Evolutionary conservation across 73 alveolate genomes (phyloP).

Genomic region (Paramecium tetraurelia): DNA sequence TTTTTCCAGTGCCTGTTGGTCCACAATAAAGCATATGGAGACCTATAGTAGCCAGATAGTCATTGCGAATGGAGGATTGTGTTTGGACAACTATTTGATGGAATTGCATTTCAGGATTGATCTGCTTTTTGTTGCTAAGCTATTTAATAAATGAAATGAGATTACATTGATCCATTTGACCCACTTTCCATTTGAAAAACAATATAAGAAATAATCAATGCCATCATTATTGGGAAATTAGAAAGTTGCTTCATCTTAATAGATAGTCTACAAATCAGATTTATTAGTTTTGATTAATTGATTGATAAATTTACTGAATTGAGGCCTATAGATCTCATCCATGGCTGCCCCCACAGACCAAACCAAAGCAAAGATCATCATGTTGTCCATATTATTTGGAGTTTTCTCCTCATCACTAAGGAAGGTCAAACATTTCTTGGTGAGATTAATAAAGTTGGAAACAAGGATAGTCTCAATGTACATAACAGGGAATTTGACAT

Average conservation of each 20-base stretch:
- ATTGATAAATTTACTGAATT: conserved; percentile 30
- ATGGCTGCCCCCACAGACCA: conserved; percentile 59
- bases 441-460: neutral
- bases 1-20: conserved; percentile 97
- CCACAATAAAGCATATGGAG: conserved; percentile 85
- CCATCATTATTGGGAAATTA: conserved; percentile 12
- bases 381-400: neutral
- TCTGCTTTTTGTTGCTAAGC: neutral
- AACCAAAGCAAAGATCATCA: neutral
- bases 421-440: conserved; percentile 57
- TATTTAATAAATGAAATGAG: neutral
- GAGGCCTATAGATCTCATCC: conserved; percentile 3
- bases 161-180: conserved; percentile 42
- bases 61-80: conserved; percentile 92
- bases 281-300: neutral
- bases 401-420: neutral
- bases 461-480: neutral
- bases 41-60: conserved; percentile 81
- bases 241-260: neutral
- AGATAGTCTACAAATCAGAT: conserved; percentile 15
- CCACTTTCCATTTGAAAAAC: conserved; percentile 42
- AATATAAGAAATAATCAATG: neutral
- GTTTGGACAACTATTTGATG: conserved; percentile 97
- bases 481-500: neutral
- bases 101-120: conserved; percentile 72